Base-by-base conservation (phyloP, 1,284 basidiomycete genomes). In the Ustilago loliicola region DNA sequence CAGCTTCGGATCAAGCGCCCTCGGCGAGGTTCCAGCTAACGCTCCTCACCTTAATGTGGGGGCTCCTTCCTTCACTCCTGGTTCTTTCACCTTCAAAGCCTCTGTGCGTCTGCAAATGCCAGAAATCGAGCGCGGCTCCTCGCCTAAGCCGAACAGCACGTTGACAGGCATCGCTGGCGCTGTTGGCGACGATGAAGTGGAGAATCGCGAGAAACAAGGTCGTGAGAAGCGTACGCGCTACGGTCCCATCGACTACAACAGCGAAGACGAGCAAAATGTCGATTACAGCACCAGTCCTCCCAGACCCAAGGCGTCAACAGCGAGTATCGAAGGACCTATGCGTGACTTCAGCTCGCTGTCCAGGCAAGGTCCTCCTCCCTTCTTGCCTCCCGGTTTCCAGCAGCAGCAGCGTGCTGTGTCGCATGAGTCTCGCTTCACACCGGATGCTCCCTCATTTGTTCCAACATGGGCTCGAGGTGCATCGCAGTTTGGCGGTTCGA, bases 51-150 rank as follows among this genome's bases (percentile, higher is more conserved):
- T 83, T 57, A 83, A 78, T 32, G 81, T 80, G 0, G 57, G 57
- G 3, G 82, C 82, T 3, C 81, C 82, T 11, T 58, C 79, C 2
- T 83, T 83, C 60, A 77, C 66, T 5, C 82, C 82, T 1, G 77
- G 76, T 15, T 45, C 69, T 0, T 84, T 84, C 64, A 84, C 81
- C 1, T 84, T 84, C 64, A 70, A 68, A 19, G 64, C 82, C 0
- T 74, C 78, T 25, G 76, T 59, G 25, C 72, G 65, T n/a, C 62
- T 79, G 3, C 70, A 55, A 40, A 51, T 77, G 48, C 74, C 74
- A 9, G 59, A 59, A 5, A 8, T 25, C 13, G 36, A 42, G 6
- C 55, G 27, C 1, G 23, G 55, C 0, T 21, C 56, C 13, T 61
- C 54, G 45, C 42, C 61, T 17, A 58, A 47, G 8, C 47, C 67